Conservation (phyloP, 2,329 filamentous ascomycete species). For the Microdochium trichocladiopsis region DNA sequence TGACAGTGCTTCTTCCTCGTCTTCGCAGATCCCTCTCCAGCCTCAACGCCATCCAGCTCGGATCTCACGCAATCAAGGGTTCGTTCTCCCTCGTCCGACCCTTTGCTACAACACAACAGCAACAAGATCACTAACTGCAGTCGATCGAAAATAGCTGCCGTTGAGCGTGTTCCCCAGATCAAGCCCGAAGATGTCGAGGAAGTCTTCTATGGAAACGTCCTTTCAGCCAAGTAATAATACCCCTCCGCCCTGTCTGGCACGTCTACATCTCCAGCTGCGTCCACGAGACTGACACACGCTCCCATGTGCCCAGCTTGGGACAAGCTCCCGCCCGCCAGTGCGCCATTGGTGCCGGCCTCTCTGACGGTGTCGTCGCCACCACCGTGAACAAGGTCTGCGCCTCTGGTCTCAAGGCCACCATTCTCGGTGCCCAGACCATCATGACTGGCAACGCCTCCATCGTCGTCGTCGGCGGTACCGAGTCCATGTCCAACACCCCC, state of each 20-base stretch:
- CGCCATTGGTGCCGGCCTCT: conserved; percentile 80
- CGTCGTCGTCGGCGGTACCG: conserved; percentile 87
- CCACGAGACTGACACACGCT: conserved; percentile 8
- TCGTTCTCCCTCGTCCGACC: conserved; percentile 15
- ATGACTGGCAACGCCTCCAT: conserved; percentile 91
- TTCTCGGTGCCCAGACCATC: conserved; percentile 93
- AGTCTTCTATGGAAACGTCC: conserved; percentile 96
- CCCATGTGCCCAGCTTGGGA: conserved; percentile 57
- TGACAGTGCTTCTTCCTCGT: conserved; percentile 9
- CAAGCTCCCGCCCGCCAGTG: conserved; percentile 96
- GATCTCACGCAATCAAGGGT: conserved; percentile 91
- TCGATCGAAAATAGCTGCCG: conserved; percentile 51
- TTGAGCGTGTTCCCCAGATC: conserved; percentile 79
- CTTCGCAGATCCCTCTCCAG: conserved; percentile 72
- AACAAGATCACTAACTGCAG: conserved; percentile 34
- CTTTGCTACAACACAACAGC: conserved; percentile 4
- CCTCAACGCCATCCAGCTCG: conserved; percentile 78
- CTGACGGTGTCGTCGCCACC: conserved; percentile 73
- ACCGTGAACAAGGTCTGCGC: conserved; percentile 99
- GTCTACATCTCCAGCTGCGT: background rate
- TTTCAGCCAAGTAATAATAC: conserved; percentile 76
- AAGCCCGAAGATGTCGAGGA: conserved; percentile 89
- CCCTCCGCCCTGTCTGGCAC: conserved; percentile 1
- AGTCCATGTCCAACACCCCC: conserved; percentile 97
- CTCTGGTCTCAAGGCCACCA: conserved; percentile 87